Percentiles rank a stretch among this genome's conserved stretches.
Evolutionary conservation across 192 early-diverging fungal species (phyloP).

Genomic region (Coemansia sp.): DNA sequence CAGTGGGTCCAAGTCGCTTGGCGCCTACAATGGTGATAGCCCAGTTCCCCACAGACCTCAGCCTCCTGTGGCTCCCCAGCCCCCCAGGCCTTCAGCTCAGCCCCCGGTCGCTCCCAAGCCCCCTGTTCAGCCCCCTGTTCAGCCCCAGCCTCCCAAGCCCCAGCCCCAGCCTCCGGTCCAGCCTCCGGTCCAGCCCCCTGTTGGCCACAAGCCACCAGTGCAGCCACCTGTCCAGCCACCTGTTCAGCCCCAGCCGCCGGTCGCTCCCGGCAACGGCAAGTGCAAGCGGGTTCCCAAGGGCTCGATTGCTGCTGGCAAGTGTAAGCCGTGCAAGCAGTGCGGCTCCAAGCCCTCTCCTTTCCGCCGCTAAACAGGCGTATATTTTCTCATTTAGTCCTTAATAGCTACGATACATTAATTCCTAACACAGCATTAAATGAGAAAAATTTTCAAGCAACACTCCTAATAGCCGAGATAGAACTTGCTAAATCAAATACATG

Average conservation of each 20-base stretch:
- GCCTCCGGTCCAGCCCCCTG: neutral
- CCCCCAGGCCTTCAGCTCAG: neutral
- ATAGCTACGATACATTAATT: neutral
- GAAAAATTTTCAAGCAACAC: neutral
- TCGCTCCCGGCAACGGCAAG: slow-evolving; percentile 28
- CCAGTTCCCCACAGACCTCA: slow-evolving; percentile 2
- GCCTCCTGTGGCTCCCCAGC: neutral
- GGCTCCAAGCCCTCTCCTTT: slow-evolving; percentile 15
- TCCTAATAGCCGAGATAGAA: neutral
- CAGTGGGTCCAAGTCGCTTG: neutral
- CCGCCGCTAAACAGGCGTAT: slow-evolving; percentile 24
- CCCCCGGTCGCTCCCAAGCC: neutral
- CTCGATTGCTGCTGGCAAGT: slow-evolving; percentile 56
- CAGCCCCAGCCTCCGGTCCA: neutral
- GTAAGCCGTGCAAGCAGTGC: slow-evolving; percentile 55
- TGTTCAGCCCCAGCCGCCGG: neutral
- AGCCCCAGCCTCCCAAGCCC: neutral
- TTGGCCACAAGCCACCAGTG: neutral
- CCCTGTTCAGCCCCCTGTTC: neutral
- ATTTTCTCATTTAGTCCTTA: neutral
- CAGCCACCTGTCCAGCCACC: neutral
- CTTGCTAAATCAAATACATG: neutral
- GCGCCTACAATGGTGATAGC: neutral
- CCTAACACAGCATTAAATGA: neutral
- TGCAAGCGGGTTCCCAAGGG: slow-evolving; percentile 53